These are phyloP conservation scores for Punica granatum DNA, from an alignment of 345 rosid species.

Conservation along the genomic window DNA sequence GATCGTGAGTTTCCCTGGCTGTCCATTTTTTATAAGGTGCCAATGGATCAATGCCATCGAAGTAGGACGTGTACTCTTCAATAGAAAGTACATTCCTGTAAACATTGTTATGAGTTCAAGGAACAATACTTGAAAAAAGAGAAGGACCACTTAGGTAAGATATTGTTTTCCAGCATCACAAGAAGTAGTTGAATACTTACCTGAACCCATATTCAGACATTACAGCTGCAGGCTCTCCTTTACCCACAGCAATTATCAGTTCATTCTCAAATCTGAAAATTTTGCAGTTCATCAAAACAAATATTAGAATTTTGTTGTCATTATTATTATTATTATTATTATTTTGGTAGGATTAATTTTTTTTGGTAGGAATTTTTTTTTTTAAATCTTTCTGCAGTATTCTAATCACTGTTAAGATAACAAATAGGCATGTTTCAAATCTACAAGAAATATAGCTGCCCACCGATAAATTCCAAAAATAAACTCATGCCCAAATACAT, in stretches of 20 bases:
- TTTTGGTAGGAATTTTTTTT: too few species aligned
- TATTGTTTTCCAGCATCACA: slow-evolving; percentile 2
- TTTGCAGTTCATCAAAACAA: background rate
- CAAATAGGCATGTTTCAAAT: background rate
- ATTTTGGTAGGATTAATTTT: too few species aligned
- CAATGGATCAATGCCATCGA: slow-evolving; percentile 77
- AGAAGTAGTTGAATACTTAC: slow-evolving; percentile 28
- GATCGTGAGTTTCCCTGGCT: slow-evolving; percentile 18
- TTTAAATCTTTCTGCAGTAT: too few species aligned
- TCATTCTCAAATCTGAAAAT: slow-evolving; percentile 50
- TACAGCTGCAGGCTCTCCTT: slow-evolving; percentile 84
- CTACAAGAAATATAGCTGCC: background rate
- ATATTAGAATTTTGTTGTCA: too few species aligned
- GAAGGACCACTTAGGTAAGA: background rate
- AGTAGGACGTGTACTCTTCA: slow-evolving; percentile 70
- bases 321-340: too few species aligned
- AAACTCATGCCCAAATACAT: background rate
- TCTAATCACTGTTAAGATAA: too few species aligned
- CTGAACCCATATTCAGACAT: slow-evolving; percentile 81
- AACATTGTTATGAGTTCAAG: slow-evolving; percentile 5
- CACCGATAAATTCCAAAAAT: background rate
- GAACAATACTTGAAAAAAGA: background rate
- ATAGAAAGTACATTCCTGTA: slow-evolving; percentile 79
- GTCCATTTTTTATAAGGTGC: slow-evolving; percentile 61
- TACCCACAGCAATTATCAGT: slow-evolving; percentile 76